These are phyloP conservation scores for Talaromyces pinophilus DNA, from an alignment of 2,329 filamentous ascomycete genomes.

Conservation along the genomic window DNA sequence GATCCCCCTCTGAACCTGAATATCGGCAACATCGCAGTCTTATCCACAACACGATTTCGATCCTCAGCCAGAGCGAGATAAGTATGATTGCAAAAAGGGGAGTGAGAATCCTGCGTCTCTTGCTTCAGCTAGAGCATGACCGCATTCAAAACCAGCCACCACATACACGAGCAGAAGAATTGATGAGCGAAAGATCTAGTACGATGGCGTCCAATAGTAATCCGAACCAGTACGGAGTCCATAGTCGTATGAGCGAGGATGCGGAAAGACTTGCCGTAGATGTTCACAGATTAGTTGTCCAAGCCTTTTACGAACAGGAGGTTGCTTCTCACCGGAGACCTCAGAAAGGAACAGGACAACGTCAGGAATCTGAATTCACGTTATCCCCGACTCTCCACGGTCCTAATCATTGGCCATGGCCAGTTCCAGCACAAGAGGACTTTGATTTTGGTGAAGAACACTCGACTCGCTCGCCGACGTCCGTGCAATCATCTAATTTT, in stretches of 20 bases:
- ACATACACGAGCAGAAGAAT: not conserved
- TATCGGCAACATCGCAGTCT: slow-evolving; percentile 27
- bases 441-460: not conserved
- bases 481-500: not conserved
- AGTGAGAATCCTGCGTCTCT: slow-evolving; percentile 18
- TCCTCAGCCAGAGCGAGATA: slow-evolving; percentile 27
- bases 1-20: slow-evolving; percentile 27
- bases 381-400: not conserved
- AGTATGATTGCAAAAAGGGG: slow-evolving; percentile 33
- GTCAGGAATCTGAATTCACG: not conserved
- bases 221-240: not conserved
- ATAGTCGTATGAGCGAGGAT: not conserved
- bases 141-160: not conserved
- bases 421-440: not conserved
- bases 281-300: not conserved
- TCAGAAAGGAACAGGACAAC: not conserved
- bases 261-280: not conserved
- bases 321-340: not conserved
- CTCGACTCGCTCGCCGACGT: not conserved
- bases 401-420: not conserved
- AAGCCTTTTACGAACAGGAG: not conserved
- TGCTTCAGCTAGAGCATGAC: slow-evolving; percentile 8
- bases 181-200: not conserved
- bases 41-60: slow-evolving; percentile 28
- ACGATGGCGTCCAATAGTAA: not conserved